These are phyloP conservation scores for Prosopis cineraria DNA, from an alignment of 306 rosid genomes.

Conservation along the genomic window DNA sequence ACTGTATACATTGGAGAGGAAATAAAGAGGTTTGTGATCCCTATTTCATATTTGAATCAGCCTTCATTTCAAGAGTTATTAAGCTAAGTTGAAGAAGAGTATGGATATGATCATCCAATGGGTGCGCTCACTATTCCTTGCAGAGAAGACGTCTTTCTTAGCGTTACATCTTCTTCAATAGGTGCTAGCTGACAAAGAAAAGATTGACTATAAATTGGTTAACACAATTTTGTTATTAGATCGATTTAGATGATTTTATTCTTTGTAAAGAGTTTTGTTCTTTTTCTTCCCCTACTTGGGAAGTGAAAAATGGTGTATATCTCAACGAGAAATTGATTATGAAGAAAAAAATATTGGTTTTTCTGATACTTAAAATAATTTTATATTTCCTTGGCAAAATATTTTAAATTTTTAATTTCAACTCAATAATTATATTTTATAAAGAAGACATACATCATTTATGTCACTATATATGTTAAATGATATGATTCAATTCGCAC, in stretches of 20 bases:
- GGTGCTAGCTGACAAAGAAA: no score
- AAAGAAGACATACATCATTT: not conserved
- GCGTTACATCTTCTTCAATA: not conserved
- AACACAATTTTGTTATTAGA: not conserved
- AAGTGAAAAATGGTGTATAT: not conserved
- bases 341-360: not conserved
- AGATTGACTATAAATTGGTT: not conserved
- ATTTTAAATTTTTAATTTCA: not conserved
- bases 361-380: not conserved
- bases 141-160: not conserved
- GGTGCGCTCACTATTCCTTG: not conserved
- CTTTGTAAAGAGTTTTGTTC: not conserved
- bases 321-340: not conserved
- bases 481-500: not conserved
- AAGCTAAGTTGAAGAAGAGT: not conserved
- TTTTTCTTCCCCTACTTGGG: not conserved
- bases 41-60: conserved; percentile 28
- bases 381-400: not conserved
- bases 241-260: no score
- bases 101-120: not conserved
- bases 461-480: not conserved
- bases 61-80: conserved; percentile 2
- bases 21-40: conserved; percentile 26
- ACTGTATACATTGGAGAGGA: conserved; percentile 30
- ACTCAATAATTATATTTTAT: no score